Conservation (phyloP, 352 stramenopile species). For the Globisporangium radiosum region DNA sequence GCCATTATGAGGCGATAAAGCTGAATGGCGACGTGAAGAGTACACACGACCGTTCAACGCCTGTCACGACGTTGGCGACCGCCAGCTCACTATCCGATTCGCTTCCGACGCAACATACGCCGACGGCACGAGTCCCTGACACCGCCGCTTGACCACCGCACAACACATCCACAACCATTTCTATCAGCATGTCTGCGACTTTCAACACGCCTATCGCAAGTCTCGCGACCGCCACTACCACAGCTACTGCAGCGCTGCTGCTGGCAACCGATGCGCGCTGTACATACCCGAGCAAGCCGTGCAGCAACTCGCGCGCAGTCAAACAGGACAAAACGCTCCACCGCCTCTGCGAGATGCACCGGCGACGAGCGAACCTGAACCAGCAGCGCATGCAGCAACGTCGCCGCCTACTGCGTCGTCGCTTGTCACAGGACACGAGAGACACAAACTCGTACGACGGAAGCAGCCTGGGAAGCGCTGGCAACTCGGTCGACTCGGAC, state of each 20-base stretch:
- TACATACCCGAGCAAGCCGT: constrained; percentile 43
- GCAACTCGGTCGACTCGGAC: neutral
- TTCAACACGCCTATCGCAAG: neutral
- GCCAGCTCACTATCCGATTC: too few relatives aligned
- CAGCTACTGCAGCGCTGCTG: neutral
- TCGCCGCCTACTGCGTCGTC: constrained; percentile 2
- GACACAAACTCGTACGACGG: neutral
- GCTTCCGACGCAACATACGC: too few relatives aligned
- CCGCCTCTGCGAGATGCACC: constrained; percentile 47
- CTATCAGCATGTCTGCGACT: neutral
- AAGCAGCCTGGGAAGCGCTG: neutral
- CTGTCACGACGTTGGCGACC: too few relatives aligned
- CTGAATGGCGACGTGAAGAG: too few relatives aligned
- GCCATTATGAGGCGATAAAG: too few relatives aligned
- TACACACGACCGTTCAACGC: too few relatives aligned
- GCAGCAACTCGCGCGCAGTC: constrained; percentile 27
- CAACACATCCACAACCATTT: neutral
- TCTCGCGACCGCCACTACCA: neutral
- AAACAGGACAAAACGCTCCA: constrained; percentile 44
- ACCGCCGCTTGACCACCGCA: too few relatives aligned
- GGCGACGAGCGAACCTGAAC: constrained; percentile 43
- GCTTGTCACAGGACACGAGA: neutral
- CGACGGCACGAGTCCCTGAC: too few relatives aligned
- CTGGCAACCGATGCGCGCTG: constrained; percentile 18
- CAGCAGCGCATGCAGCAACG: constrained; percentile 25